These are phyloP conservation scores for Backusella parvicylindrica DNA, from an alignment of 192 early-diverging fungal genomes.

Conservation along the genomic window DNA sequence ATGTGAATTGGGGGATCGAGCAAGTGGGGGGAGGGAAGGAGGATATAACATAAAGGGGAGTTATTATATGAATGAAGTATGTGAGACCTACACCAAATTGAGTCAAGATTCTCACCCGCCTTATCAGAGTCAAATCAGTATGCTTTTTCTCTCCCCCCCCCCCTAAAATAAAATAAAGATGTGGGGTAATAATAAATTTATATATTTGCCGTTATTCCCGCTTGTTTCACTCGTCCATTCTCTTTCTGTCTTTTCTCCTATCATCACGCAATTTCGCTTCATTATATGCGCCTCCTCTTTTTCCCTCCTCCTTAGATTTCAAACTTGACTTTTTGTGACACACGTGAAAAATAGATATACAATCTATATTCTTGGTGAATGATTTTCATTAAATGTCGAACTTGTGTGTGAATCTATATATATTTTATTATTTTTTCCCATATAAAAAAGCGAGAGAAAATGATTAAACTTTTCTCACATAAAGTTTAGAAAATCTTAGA, in stretches of 20 bases:
- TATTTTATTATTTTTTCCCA: neutral
- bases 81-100: neutral
- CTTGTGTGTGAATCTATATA: neutral
- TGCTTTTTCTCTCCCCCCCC: neutral
- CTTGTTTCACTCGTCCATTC: neutral
- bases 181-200: neutral
- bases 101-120: neutral
- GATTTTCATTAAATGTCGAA: neutral
- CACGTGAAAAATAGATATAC: neutral
- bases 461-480: neutral
- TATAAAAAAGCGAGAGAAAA: neutral
- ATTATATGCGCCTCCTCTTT: neutral
- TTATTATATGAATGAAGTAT: neutral
- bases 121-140: neutral
- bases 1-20: neutral
- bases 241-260: neutral
- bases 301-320: neutral
- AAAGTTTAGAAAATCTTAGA: neutral
- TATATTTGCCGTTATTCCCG: constrained; percentile 1
- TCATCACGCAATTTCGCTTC: neutral
- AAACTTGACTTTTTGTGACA: neutral
- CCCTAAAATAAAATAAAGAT: neutral
- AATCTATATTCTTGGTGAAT: neutral
- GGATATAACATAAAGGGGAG: neutral
- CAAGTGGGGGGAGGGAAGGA: neutral